Evolutionary conservation across 2,329 filamentous ascomycete species (phyloP).

Genomic region (Fusarium sp.): DNA sequence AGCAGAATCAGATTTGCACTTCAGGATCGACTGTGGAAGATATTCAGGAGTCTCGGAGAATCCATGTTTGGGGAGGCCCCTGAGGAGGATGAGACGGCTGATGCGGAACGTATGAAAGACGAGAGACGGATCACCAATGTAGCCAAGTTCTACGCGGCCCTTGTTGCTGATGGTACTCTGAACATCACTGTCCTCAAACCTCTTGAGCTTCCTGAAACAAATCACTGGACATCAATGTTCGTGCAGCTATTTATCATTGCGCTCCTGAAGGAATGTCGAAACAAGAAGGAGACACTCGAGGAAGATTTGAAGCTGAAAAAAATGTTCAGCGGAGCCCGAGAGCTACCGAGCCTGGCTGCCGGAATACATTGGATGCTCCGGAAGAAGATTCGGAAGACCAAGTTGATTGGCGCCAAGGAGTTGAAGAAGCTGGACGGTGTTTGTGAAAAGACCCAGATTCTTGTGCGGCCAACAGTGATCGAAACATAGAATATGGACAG

Average conservation of each 20-base stretch:
- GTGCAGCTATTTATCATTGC: constrained; percentile 84
- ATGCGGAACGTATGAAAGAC: constrained; percentile 61
- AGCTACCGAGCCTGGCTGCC: constrained; percentile 75
- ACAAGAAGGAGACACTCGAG: constrained; percentile 58
- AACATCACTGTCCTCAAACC: constrained; percentile 70
- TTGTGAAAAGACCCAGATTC: constrained; percentile 52
- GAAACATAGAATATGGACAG: constrained; percentile 22
- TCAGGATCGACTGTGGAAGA: constrained; percentile 86
- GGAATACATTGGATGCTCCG: constrained; percentile 85
- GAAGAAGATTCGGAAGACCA: constrained; percentile 77
- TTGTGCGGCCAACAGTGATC: constrained; percentile 44
- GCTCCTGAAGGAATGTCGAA: constrained; percentile 74
- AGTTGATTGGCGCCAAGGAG: constrained; percentile 65
- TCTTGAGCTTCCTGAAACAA: constrained; percentile 83
- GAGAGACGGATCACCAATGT: constrained; percentile 65
- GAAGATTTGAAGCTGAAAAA: constrained; percentile 72
- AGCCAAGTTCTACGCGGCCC: constrained; percentile 66
- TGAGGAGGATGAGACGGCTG: constrained; percentile 68
- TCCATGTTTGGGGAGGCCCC: constrained; percentile 74
- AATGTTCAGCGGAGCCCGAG: constrained; percentile 74
- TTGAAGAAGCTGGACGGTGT: constrained; percentile 58
- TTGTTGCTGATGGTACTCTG: constrained; percentile 62
- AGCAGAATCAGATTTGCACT: constrained; percentile 85
- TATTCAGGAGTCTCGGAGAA: constrained; percentile 89
- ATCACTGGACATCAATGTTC: constrained; percentile 81